Base-by-base conservation (phyloP, 164 flowering plant genomes). In the Chimonanthus praecox region DNA sequence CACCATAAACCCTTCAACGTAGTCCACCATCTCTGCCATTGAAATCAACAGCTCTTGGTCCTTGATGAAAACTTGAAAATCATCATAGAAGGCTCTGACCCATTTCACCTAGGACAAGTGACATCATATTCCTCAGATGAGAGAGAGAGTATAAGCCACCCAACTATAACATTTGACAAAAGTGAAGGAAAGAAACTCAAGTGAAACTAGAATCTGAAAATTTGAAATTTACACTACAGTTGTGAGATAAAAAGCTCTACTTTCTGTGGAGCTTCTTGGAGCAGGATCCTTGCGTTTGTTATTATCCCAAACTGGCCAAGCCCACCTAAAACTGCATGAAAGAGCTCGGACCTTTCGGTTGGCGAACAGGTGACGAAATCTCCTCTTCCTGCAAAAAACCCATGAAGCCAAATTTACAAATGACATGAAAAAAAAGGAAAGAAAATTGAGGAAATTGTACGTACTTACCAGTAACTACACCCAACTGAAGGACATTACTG, bases 231-330 rank as follows among this genome's bases (percentile, higher is more conserved):
- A 3, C 44, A 16, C 44, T 63, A 18, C 9, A 63, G 43, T 45
- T 62, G 20, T 7, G 15, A 15, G 3, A n/a, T 44, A 7, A 4
- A 4, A 49, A n/a, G 6, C 6, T 67, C 62, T 81, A 85, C 87
- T 61, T 69, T 79, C 67, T 72, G 68, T 20, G 85, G 87, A 49
- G 87, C 82, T 6, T 79, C 80, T 72, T 80, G 81, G 0, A 85
- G 79, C 64, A 77, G 46, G 54, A 85, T 80, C 73, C 86, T 79
- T 0, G 88, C 86, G 61, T 80, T 80, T 64, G 86, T 83, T 33
- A 85, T 83, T 58, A 85, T 85, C 13, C 88, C 88, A 76, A 85
- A 85, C 70, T 85, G 88, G 67, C 88, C 88, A 6, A 85, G 79
- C 18, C 88, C 88, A 46, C 88, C 88, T 9, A 85, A 74, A 66